Percentiles rank a stretch among this genome's conserved stretches.
Conservation (phyloP, 2,329 filamentous ascomycete species). For the Alternaria tenuissima region DNA sequence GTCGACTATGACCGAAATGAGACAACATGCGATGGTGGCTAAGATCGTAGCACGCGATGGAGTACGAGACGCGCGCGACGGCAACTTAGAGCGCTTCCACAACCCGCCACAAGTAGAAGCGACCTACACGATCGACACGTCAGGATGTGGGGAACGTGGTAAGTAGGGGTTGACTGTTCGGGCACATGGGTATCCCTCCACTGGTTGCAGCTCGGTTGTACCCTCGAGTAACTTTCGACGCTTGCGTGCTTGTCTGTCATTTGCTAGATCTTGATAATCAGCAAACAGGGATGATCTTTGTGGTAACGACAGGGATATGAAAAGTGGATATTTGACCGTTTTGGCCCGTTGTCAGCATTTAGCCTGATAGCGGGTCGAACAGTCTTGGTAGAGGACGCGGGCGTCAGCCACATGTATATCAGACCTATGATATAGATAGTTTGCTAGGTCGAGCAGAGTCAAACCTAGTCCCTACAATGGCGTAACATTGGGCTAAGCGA, state of each 20-base stretch:
- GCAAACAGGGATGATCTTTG: conserved; percentile 23
- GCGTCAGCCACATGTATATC: conserved; percentile 37
- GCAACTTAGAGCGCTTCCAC: conserved; percentile 25
- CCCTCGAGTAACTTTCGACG: conserved; percentile 34
- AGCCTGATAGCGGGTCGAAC: conserved; percentile 34
- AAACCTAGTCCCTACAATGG: conserved; percentile 24
- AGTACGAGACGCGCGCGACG: conserved; percentile 26
- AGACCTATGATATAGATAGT: conserved; percentile 30
- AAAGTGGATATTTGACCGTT: conserved; percentile 31
- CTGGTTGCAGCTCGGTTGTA: conserved; percentile 30
- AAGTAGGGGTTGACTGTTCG: conserved; percentile 24
- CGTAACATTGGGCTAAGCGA: conserved; percentile 24
- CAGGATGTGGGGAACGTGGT: conserved; percentile 43
- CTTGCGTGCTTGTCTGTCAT: conserved; percentile 25
- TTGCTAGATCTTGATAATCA: conserved; percentile 28
- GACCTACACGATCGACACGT: conserved; percentile 39
- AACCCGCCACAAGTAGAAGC: conserved; percentile 29
- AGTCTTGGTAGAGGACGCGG: conserved; percentile 26
- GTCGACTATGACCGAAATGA: conserved; percentile 25
- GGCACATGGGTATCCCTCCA: conserved; percentile 30
- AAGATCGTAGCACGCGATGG: conserved; percentile 26
- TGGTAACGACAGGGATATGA: conserved; percentile 26
- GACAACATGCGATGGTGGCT: conserved; percentile 27
- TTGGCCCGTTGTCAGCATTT: conserved; percentile 30
- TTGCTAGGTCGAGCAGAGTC: conserved; percentile 19